phyloP scores from a whole-genome alignment of 495 filamentous ascomycete genomes.

The Talaromyces liani region DNA sequence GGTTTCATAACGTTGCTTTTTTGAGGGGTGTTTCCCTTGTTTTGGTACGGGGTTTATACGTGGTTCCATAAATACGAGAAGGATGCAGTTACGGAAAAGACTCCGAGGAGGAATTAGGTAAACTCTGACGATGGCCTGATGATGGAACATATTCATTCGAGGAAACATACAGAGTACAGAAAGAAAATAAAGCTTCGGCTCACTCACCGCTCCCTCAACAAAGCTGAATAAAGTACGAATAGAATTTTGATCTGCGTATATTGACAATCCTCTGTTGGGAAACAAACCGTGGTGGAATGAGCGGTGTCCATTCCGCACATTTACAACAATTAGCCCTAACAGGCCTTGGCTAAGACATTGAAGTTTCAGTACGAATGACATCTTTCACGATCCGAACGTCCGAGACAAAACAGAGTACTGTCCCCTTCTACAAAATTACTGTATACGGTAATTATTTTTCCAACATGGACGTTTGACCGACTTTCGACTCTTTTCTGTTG shows the following conservation, averaged over 20 bases:
- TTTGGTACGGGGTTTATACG: neutral
- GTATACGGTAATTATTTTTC: neutral
- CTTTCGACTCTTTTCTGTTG: neutral
- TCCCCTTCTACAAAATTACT: neutral
- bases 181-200: neutral
- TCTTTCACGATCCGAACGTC: neutral
- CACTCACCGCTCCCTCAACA: neutral
- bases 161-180: neutral
- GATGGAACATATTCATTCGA: neutral
- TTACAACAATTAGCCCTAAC: neutral
- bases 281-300: neutral
- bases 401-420: neutral
- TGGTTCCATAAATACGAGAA: neutral
- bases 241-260: neutral
- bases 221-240: neutral
- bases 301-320: neutral
- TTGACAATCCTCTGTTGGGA: neutral
- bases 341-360: conserved; percentile 2
- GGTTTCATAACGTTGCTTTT: neutral
- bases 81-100: neutral
- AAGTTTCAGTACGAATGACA: neutral
- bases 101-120: neutral
- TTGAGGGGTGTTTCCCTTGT: neutral
- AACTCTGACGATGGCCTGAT: neutral
- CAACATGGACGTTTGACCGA: neutral